Conservation (phyloP, 2,329 filamentous ascomycete species). For the Aspergillus bombycis region DNA sequence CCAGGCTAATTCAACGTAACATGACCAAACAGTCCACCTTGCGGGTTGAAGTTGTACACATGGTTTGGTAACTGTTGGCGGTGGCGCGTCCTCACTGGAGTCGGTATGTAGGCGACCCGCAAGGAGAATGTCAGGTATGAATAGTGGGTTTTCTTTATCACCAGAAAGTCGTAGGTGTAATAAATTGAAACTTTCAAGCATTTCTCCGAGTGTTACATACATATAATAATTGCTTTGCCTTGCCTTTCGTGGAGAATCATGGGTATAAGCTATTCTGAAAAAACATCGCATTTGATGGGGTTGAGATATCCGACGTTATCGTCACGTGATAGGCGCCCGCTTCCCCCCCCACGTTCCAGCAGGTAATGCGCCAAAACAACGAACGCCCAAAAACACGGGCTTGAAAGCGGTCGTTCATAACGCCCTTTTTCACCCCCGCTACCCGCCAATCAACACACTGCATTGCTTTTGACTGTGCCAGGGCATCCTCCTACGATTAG, state of each 20-base stretch:
- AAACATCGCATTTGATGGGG: background rate
- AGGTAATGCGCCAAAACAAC: conserved; percentile 8
- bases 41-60: background rate
- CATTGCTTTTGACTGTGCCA: conserved; percentile 27
- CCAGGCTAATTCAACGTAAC: background rate
- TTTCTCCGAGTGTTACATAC: background rate
- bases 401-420: conserved; percentile 46
- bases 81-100: background rate
- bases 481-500: conserved; percentile 31
- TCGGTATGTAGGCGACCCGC: background rate
- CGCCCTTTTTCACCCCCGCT: conserved; percentile 35
- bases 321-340: conserved; percentile 2
- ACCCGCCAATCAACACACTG: conserved; percentile 38
- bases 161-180: background rate
- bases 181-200: background rate
- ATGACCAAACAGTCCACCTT: background rate
- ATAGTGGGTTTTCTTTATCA: background rate
- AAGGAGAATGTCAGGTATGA: background rate
- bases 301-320: conserved; percentile 3
- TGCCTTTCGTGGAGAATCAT: background rate
- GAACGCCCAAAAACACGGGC: conserved; percentile 27
- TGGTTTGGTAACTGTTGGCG: background rate
- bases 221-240: background rate
- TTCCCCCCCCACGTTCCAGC: conserved; percentile 3
- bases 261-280: no score